These are phyloP conservation scores for Viola odorata DNA, from an alignment of 345 rosid species.

Conservation along the genomic window DNA sequence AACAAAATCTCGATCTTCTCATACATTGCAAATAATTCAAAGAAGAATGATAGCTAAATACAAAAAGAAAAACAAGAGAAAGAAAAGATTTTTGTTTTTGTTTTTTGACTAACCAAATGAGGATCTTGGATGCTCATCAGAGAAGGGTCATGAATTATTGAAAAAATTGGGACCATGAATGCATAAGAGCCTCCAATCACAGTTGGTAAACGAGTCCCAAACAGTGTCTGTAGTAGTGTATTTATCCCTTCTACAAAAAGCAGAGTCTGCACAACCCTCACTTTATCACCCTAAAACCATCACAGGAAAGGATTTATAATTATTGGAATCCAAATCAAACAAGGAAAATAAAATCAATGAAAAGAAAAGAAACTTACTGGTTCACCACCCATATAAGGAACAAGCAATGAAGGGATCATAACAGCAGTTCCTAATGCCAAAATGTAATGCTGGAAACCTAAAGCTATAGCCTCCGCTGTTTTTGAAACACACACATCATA, in stretches of 20 bases:
- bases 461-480: slow-evolving; percentile 86
- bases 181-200: slow-evolving; percentile 98
- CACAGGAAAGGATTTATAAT: not conserved
- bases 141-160: slow-evolving; percentile 81
- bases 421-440: slow-evolving; percentile 95
- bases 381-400: slow-evolving; percentile 93
- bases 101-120: slow-evolving; percentile 52
- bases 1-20: slow-evolving; percentile 7
- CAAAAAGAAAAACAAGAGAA: not conserved
- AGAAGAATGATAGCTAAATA: too few relatives aligned
- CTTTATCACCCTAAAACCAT: slow-evolving; percentile 77
- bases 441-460: slow-evolving; percentile 95
- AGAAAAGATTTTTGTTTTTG: not conserved
- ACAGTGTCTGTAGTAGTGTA: slow-evolving; percentile 83
- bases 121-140: slow-evolving; percentile 62
- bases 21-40: not conserved
- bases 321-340: too few relatives aligned
- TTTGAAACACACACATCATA: slow-evolving; percentile 14
- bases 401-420: slow-evolving; percentile 97
- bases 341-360: too few relatives aligned
- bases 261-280: slow-evolving; percentile 87
- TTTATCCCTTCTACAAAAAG: slow-evolving; percentile 89
- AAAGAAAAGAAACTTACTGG: slow-evolving; percentile 44
- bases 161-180: slow-evolving; percentile 90
- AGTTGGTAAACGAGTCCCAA: slow-evolving; percentile 89